Evolutionary conservation across 169 alveolate species (phyloP).

Genomic region (Plasmodium knowlesi): DNA sequence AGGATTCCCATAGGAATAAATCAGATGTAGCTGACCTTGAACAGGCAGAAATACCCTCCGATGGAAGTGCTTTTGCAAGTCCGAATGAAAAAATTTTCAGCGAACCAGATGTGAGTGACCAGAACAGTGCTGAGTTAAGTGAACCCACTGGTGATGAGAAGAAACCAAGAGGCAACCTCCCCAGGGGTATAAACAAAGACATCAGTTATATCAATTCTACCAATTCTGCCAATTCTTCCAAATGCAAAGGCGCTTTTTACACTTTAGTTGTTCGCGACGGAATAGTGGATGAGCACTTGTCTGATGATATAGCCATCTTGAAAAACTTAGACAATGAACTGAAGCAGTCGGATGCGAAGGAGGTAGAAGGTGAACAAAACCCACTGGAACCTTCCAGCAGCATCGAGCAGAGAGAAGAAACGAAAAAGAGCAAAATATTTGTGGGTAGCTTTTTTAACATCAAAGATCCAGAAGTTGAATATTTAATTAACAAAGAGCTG

Average conservation of each 20-base stretch:
- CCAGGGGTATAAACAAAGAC: not conserved
- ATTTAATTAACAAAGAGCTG: slow-evolving; percentile 72
- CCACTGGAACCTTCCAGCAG: not conserved
- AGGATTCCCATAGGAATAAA: not conserved
- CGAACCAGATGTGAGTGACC: not conserved
- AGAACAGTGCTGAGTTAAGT: not conserved
- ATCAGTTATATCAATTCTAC: not conserved
- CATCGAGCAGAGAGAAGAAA: not conserved
- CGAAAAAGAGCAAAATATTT: slow-evolving; percentile 61
- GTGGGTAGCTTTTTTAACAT: slow-evolving; percentile 78
- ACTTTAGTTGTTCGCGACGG: slow-evolving; percentile 69
- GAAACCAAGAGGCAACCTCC: not conserved
- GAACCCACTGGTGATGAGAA: not conserved
- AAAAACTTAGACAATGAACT: slow-evolving; percentile 29
- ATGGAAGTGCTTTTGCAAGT: not conserved
- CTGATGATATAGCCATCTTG: slow-evolving; percentile 59
- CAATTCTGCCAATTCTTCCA: not conserved
- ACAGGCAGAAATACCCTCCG: not conserved
- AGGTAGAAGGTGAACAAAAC: not conserved
- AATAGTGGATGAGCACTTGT: slow-evolving; percentile 49
- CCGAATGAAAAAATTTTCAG: not conserved
- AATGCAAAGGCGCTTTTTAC: slow-evolving; percentile 44
- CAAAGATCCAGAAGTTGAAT: slow-evolving; percentile 70
- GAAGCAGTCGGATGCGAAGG: slow-evolving; percentile 4
- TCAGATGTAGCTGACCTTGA: not conserved